Evolutionary conservation across 2,329 filamentous ascomycete species (phyloP).

Genomic region (Fusarium chlamydosporum): DNA sequence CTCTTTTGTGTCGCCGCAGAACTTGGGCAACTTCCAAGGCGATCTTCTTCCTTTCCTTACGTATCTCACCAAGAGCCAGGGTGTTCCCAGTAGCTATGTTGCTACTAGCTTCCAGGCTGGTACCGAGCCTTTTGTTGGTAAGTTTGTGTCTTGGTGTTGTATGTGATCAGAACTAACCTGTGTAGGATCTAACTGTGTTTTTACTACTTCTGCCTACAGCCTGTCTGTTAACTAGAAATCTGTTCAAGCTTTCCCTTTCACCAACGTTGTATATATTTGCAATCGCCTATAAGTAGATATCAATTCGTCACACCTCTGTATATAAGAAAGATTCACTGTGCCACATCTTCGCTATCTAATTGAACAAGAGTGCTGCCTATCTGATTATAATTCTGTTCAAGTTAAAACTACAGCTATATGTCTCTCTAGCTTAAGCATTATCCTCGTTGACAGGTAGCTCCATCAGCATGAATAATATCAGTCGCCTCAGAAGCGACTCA

Average conservation of each 20-base stretch:
- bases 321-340: too few relatives aligned
- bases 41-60: constrained; percentile 71
- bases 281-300: constrained; percentile 5
- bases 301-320: too few relatives aligned
- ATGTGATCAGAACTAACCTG: neutral
- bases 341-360: too few relatives aligned
- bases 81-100: constrained; percentile 47
- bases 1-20: constrained; percentile 62
- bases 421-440: too few relatives aligned
- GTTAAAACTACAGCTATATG: too few relatives aligned
- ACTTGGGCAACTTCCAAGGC: constrained; percentile 67
- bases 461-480: too few relatives aligned
- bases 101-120: constrained; percentile 55
- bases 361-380: too few relatives aligned
- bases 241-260: constrained; percentile 1
- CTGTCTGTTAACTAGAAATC: constrained; percentile 30
- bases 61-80: constrained; percentile 66
- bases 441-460: too few relatives aligned
- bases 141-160: neutral
- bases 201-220: constrained; percentile 37
- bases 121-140: constrained; percentile 70
- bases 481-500: too few relatives aligned
- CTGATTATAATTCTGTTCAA: too few relatives aligned
- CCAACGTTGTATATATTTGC: neutral
- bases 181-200: constrained; percentile 42